Conservation (phyloP, 352 stramenopile genomes). For the Globisporangium carolinianum region DNA sequence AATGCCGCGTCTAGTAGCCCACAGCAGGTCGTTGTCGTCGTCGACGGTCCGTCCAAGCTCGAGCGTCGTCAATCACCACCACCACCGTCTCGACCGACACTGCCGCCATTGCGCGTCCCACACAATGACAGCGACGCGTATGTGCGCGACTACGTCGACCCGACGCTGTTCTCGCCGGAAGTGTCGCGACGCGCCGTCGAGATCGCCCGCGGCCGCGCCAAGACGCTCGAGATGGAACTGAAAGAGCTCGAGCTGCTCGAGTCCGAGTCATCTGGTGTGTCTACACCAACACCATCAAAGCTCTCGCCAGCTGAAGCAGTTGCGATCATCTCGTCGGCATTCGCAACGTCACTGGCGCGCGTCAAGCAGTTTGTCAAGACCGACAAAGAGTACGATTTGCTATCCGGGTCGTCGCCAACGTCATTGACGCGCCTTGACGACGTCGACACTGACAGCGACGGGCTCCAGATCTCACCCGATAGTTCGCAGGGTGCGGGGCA, state of each 20-base stretch:
- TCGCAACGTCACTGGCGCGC: constrained; percentile 48
- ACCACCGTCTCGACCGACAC: constrained; percentile 1
- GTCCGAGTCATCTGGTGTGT: background rate
- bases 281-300: constrained; percentile 14
- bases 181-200: constrained; percentile 79
- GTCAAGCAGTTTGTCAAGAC: constrained; percentile 48
- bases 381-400: constrained; percentile 69
- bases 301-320: constrained; percentile 57
- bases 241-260: constrained; percentile 65
- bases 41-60: constrained; percentile 14
- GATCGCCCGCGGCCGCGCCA: constrained; percentile 70
- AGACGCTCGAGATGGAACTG: constrained; percentile 62
- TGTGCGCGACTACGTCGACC: constrained; percentile 61
- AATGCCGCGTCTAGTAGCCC: constrained; percentile 5
- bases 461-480: constrained; percentile 75
- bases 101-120: constrained; percentile 17
- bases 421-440: constrained; percentile 47
- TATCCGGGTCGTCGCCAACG: constrained; percentile 40
- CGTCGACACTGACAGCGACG: constrained; percentile 72
- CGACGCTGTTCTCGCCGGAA: constrained; percentile 74
- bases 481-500: constrained; percentile 45
- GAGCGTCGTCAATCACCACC: constrained; percentile 16
- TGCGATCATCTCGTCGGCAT: constrained; percentile 50
- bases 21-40: constrained; percentile 32
- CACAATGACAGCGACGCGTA: constrained; percentile 23